Percentiles rank a stretch among this genome's conserved stretches.
These are phyloP conservation scores for Calonectria henricotiae DNA, from an alignment of 2,329 filamentous ascomycete genomes.

Conservation along the genomic window DNA sequence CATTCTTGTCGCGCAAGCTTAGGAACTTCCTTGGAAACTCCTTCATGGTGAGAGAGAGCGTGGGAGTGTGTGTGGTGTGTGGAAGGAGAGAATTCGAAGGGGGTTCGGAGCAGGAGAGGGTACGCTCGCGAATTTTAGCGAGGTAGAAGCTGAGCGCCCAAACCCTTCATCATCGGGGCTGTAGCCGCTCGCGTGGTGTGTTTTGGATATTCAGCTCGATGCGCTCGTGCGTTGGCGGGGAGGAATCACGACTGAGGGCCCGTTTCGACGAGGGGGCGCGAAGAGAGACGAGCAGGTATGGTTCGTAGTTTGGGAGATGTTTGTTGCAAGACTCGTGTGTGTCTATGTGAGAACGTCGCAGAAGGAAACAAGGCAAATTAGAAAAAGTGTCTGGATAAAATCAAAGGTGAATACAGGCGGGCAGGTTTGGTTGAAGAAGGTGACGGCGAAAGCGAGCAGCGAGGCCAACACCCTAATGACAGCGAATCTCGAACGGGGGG, in stretches of 20 bases:
- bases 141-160: conserved; percentile 51
- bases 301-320: background rate
- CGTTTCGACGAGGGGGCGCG: background rate
- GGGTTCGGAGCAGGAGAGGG: conserved; percentile 38
- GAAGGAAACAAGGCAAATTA: conserved; percentile 16
- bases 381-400: conserved; percentile 23
- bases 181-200: conserved; percentile 43
- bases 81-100: conserved; percentile 8
- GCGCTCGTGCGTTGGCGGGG: conserved; percentile 36
- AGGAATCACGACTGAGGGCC: conserved; percentile 15
- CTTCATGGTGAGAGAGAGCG: conserved; percentile 64
- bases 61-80: background rate
- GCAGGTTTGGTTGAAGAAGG: conserved; percentile 40
- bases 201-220: conserved; percentile 44
- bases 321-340: background rate
- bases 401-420: conserved; percentile 14
- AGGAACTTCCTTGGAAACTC: conserved; percentile 77
- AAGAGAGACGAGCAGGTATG: conserved; percentile 27
- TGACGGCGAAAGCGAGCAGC: conserved; percentile 24
- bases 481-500: conserved; percentile 12
- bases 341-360: background rate
- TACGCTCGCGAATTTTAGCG: conserved; percentile 54
- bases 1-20: conserved; percentile 78
- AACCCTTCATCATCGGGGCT: conserved; percentile 55
- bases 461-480: conserved; percentile 22